These are phyloP conservation scores for Logfia minima DNA, from an alignment of 129 eudicot genomes.

Conservation along the genomic window DNA sequence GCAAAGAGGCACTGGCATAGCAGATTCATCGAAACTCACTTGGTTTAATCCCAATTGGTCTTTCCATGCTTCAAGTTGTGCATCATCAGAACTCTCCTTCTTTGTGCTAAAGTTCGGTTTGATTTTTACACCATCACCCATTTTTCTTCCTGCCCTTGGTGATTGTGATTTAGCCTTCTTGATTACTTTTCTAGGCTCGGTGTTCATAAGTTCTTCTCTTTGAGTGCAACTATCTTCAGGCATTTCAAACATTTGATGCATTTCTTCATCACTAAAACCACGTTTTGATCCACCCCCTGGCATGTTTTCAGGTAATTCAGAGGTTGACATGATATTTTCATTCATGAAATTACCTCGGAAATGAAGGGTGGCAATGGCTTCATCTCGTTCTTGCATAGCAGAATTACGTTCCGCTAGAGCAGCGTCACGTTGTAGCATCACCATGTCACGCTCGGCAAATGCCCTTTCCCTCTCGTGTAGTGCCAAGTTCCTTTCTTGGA, in stretches of 20 bases:
- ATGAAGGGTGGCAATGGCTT: slow-evolving; percentile 52
- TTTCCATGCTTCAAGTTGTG: slow-evolving; percentile 48
- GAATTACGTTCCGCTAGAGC: slow-evolving; percentile 66
- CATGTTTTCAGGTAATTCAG: slow-evolving; percentile 40
- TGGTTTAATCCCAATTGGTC: slow-evolving; percentile 61
- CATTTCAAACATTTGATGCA: slow-evolving; percentile 45
- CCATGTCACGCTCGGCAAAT: slow-evolving; percentile 73
- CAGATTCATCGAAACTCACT: slow-evolving; percentile 54
- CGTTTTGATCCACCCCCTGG: slow-evolving; percentile 28
- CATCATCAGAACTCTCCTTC: slow-evolving; percentile 38
- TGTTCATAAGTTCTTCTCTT: slow-evolving; percentile 24
- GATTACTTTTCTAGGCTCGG: slow-evolving; percentile 46
- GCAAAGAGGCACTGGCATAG: slow-evolving; percentile 78
- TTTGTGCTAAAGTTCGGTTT: slow-evolving; percentile 35
- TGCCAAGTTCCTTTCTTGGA: slow-evolving; percentile 74
- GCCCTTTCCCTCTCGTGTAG: slow-evolving; percentile 69
- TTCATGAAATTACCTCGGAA: slow-evolving; percentile 44
- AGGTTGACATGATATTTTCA: slow-evolving; percentile 27
- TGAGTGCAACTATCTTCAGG: slow-evolving; percentile 35
- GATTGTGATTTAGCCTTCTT: slow-evolving; percentile 38
- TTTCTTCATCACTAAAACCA: slow-evolving; percentile 36
- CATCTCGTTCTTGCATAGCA: slow-evolving; percentile 67
- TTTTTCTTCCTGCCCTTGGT: slow-evolving; percentile 35
- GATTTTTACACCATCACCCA: slow-evolving; percentile 32
- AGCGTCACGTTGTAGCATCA: slow-evolving; percentile 70